Evolutionary conservation across 2,329 filamentous ascomycete species (phyloP), one percentile per base, ranked within the genome.

Genomic region (Colletotrichum kahawae): DNA sequence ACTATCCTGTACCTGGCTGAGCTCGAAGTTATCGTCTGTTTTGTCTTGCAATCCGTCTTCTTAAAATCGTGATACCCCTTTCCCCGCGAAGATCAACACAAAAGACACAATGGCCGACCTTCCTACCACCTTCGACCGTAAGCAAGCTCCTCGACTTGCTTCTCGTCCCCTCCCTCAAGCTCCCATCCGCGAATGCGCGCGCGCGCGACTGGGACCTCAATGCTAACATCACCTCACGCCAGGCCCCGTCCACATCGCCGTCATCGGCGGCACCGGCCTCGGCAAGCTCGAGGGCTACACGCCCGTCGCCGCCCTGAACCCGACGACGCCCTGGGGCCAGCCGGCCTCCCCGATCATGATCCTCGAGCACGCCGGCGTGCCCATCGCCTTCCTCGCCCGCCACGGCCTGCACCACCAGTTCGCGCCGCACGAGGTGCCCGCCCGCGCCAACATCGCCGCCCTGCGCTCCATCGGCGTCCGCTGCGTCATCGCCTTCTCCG

Each of bases 381-480:
- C 94, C 77, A 91, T 99, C 77, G 97, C 97, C 71, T 99, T 99
- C 89, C 92, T 99, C 79, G 95, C 96, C 77, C 95, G 97, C 59
- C 97, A 99, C 86, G 97, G 97, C 78, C 83, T 92, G 14, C 90
- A 97, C 90, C 97, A 99, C 88, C 91, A 98, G 85, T 90, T 94
- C 79, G 95, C 96, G 7, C 97, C 97, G 0, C 96, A 98, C 82
- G 97, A 99, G 86, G 94, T 99, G n/a, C 95, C 96, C 75, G 92
- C 93, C 78, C 95, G 95, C 77, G 97, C 97, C 85, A 99, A 98
- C 88, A 98, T 99, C 81, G 96, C 97, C n/a, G 97, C 97, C n/a
- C 90, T 99, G 77, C 93, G 97, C 78, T 93, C 92, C 80, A 89
- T 99, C 76, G 97, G 97, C 78, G 97, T 98, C 60, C 93, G 96